Evolutionary conservation across 352 stramenopile genomes (phyloP).

Genomic region (Phytophthora quininea): DNA sequence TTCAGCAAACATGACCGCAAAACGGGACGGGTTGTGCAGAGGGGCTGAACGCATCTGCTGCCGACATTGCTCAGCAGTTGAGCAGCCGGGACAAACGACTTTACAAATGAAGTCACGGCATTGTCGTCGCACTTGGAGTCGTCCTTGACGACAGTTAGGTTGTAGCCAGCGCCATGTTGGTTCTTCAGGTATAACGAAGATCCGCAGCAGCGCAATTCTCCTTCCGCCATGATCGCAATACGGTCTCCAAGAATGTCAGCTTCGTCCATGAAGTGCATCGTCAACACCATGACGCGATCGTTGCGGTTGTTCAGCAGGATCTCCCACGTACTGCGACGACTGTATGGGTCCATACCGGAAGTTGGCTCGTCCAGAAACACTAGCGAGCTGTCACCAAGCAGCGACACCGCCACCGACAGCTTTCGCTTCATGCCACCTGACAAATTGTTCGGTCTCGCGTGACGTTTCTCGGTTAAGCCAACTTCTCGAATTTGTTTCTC

Average conservation of each 20-base stretch:
- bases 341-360: conserved; percentile 95
- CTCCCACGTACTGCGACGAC: conserved; percentile 91
- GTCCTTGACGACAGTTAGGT: conserved; percentile 64
- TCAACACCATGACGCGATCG: conserved; percentile 83
- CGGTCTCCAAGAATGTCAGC: conserved; percentile 82
- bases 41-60: conserved; percentile 71
- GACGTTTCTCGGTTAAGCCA: conserved; percentile 57
- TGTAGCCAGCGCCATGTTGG: conserved; percentile 65
- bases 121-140: conserved; percentile 29
- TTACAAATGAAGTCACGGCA: conserved; percentile 33
- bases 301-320: conserved; percentile 64
- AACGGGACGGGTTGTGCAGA: conserved; percentile 40
- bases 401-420: conserved; percentile 85
- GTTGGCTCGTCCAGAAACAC: conserved; percentile 92
- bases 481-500: conserved; percentile 53
- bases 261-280: conserved; percentile 95
- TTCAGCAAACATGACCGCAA: conserved; percentile 57
- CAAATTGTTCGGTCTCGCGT: conserved; percentile 49
- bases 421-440: conserved; percentile 91
- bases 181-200: conserved; percentile 83
- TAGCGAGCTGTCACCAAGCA: conserved; percentile 86
- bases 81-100: conserved; percentile 34
- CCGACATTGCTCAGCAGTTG: conserved; percentile 65
- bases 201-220: conserved; percentile 66
- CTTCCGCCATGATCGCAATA: conserved; percentile 84